A percentile compares a stretch with the other conserved stretches of the same genome.
Conservation (phyloP, 148 eudicot genomes). For the Limonium bicolor region DNA sequence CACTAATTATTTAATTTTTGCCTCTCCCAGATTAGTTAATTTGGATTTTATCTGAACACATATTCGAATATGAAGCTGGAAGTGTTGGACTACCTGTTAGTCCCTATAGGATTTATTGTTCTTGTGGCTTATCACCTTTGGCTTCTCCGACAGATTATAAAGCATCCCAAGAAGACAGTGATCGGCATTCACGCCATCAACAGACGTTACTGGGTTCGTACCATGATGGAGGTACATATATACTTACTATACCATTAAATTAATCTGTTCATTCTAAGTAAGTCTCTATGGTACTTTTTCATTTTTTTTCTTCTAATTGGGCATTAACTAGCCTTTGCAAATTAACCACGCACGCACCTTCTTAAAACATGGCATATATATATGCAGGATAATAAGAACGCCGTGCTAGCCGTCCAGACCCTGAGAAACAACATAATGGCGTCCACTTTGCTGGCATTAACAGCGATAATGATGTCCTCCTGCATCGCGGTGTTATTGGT, state of each 20-base stretch:
- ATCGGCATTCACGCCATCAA: slow-evolving; percentile 49
- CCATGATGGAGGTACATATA: slow-evolving; percentile 45
- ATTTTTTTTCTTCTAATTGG: background rate
- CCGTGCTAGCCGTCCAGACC: slow-evolving; percentile 51
- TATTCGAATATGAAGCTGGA: slow-evolving; percentile 4
- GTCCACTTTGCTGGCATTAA: slow-evolving; percentile 49
- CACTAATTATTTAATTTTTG: too few species aligned
- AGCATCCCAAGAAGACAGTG: slow-evolving; percentile 32
- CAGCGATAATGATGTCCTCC: slow-evolving; percentile 55
- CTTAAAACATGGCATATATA: slow-evolving; percentile 26
- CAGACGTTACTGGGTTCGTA: slow-evolving; percentile 50
- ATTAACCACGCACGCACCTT: background rate
- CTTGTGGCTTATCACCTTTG: slow-evolving; percentile 41
- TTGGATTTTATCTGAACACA: too few species aligned
- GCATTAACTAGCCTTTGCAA: background rate
- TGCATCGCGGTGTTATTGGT: slow-evolving; percentile 42
- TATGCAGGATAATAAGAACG: too few species aligned
- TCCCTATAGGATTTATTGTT: slow-evolving; percentile 37
- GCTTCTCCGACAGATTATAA: slow-evolving; percentile 24
- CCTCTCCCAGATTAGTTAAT: too few species aligned
- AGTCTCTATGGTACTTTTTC: too few species aligned
- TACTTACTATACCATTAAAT: background rate
- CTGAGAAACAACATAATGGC: slow-evolving; percentile 78
- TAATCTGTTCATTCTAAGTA: background rate
- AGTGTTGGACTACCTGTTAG: slow-evolving; percentile 28